These are phyloP conservation scores for Chondrostereum purpureum DNA, from an alignment of 1,284 basidiomycete species.

Conservation along the genomic window DNA sequence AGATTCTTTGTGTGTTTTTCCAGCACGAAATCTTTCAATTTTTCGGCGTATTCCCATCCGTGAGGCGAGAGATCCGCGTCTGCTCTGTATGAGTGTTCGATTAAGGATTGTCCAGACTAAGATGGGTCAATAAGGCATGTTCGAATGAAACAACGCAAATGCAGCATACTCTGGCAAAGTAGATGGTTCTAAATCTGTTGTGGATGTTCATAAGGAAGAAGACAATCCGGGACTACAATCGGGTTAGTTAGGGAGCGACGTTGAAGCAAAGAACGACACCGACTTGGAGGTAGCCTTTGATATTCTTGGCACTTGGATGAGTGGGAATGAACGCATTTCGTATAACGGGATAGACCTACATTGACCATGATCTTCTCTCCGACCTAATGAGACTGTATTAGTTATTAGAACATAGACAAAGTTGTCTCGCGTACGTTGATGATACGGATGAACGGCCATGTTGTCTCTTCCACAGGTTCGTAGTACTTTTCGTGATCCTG, in stretches of 20 bases:
- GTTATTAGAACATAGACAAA: not conserved
- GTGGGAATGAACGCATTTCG: conserved; percentile 1
- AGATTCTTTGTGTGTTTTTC: conserved; percentile 67
- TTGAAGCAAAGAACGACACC: conserved; percentile 13
- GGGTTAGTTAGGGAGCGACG: too few relatives aligned
- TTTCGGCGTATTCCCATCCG: conserved; percentile 93
- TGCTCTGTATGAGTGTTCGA: conserved; percentile 98
- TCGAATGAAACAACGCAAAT: not conserved
- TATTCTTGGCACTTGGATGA: conserved; percentile 48
- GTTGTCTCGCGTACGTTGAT: conserved; percentile 80
- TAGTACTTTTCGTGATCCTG: conserved; percentile 83
- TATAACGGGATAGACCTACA: conserved; percentile 41
- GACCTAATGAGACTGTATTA: conserved; percentile 40
- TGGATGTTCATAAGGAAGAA: conserved; percentile 99
- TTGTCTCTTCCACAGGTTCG: conserved; percentile 79
- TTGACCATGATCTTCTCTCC: conserved; percentile 93
- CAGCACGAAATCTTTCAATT: conserved; percentile 78
- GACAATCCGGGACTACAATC: conserved; percentile 77
- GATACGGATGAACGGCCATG: conserved; percentile 93
- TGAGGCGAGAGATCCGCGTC: conserved; percentile 94
- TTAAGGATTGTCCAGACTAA: conserved; percentile 89
- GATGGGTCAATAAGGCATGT: conserved; percentile 3
- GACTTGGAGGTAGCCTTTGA: conserved; percentile 81
- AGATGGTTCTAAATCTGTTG: conserved; percentile 85
- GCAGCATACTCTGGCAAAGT: conserved; percentile 78